These are phyloP conservation scores for Chlorella variabilis DNA, from an alignment of 163 green algal genomes.

Conservation along the genomic window DNA sequence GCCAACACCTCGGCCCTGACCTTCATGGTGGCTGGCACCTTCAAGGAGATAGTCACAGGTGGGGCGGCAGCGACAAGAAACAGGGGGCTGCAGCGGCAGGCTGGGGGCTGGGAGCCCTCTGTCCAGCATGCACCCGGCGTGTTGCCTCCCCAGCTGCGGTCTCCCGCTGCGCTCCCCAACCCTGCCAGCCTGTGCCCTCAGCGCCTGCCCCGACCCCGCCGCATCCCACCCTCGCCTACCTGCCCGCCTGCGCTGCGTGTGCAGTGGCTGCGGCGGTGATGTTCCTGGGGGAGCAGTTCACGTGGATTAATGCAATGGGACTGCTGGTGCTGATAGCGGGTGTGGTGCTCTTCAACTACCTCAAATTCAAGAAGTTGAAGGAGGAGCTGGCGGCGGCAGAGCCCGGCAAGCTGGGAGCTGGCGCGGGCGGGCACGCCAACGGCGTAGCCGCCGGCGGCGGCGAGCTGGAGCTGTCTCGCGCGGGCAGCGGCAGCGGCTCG, in stretches of 20 bases:
- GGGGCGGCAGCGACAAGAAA: not conserved
- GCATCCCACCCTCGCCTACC: too few relatives aligned
- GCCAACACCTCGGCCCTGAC: conserved; percentile 87
- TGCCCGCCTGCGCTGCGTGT: not conserved
- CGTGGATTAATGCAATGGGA: conserved; percentile 77
- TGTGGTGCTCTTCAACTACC: conserved; percentile 45
- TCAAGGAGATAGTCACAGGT: conserved; percentile 91
- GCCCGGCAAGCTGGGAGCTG: not conserved
- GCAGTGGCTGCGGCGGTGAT: conserved; percentile 76
- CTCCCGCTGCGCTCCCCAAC: too few relatives aligned
- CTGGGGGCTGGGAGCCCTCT: too few relatives aligned
- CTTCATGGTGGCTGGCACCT: conserved; percentile 92
- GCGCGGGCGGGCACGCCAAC: not conserved
- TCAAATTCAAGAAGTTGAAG: conserved; percentile 35
- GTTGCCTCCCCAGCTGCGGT: too few relatives aligned
- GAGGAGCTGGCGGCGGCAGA: not conserved
- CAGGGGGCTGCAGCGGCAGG: too few relatives aligned
- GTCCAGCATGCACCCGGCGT: too few relatives aligned
- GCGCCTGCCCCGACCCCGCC: too few relatives aligned
- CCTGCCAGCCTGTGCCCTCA: too few relatives aligned
- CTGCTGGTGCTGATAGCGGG: conserved; percentile 81
- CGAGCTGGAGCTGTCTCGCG: not conserved
- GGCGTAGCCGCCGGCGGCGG: not conserved
- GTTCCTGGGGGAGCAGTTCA: conserved; percentile 79
- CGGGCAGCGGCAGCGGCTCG: not conserved